Evolutionary conservation across 225 moss, liverwort and hornwort genomes (phyloP).

Genomic region (Marchantia paleacea): DNA sequence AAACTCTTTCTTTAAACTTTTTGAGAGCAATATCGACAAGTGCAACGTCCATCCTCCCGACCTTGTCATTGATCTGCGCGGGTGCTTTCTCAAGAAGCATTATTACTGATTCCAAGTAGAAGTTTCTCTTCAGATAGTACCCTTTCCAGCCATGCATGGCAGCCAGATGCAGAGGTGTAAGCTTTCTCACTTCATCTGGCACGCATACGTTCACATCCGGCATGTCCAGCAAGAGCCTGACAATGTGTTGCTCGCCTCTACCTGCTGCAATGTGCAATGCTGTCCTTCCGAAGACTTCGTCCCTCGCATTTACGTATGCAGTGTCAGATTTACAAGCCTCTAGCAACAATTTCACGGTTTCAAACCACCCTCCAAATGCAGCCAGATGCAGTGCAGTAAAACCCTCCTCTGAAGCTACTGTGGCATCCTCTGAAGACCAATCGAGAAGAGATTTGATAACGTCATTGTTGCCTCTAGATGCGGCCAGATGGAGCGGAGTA

Average conservation of each 20-base stretch:
- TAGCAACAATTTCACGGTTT: neutral
- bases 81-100: neutral
- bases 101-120: neutral
- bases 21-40: no score
- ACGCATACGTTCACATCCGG: neutral
- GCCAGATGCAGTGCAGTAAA: slow-evolving; percentile 7
- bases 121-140: neutral
- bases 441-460: neutral
- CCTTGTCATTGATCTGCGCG: neutral
- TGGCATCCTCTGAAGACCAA: neutral
- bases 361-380: neutral
- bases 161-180: neutral
- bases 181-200: neutral
- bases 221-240: no score
- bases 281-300: neutral
- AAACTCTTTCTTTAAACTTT: no score
- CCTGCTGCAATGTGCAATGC: neutral
- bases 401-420: neutral
- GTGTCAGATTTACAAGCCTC: neutral
- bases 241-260: no score
- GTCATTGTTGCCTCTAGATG: neutral
- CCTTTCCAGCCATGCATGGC: neutral
- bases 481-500: slow-evolving; percentile 2
- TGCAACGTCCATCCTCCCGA: no score
- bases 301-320: neutral